Evolutionary conservation across 1,139 yeast genomes (phyloP).

Genomic region (Candida dubliniensis): DNA sequence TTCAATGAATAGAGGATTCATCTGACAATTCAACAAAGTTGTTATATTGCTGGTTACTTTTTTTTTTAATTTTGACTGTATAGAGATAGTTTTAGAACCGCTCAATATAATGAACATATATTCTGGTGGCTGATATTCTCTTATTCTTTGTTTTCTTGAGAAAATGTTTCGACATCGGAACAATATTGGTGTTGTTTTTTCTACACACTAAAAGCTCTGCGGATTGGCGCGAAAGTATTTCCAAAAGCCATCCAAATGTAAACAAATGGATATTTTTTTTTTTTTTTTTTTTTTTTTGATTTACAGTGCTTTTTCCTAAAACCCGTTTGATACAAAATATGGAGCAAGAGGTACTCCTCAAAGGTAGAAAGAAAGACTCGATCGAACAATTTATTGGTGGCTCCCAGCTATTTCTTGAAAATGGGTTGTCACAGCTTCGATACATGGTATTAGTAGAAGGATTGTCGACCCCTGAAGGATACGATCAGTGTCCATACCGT

Average conservation of each 20-base stretch:
- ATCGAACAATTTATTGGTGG: constrained; percentile 63
- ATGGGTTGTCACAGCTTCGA: constrained; percentile 76
- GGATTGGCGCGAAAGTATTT: too few relatives aligned
- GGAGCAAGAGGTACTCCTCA: constrained; percentile 4
- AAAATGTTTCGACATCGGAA: too few relatives aligned
- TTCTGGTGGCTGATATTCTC: too few relatives aligned
- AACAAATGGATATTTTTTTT: background rate
- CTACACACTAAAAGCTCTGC: too few relatives aligned
- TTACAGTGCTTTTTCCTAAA: background rate
- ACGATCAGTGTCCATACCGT: constrained; percentile 64
- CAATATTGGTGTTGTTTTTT: too few relatives aligned
- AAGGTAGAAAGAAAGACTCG: constrained; percentile 59
- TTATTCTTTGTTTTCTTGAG: too few relatives aligned
- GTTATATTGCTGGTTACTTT: too few relatives aligned
- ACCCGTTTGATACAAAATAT: background rate
- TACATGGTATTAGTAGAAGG: constrained; percentile 82
- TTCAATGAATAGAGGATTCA: too few relatives aligned
- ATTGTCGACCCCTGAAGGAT: constrained; percentile 50
- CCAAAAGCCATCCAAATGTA: background rate
- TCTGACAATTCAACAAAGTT: too few relatives aligned
- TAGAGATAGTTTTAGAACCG: too few relatives aligned
- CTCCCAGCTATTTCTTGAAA: constrained; percentile 62
- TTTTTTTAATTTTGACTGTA: too few relatives aligned
- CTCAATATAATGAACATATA: too few relatives aligned
- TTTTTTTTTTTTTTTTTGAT: background rate